Evolutionary conservation across 139 green algal species (phyloP).

Genomic region (Micractinium conductrix): DNA sequence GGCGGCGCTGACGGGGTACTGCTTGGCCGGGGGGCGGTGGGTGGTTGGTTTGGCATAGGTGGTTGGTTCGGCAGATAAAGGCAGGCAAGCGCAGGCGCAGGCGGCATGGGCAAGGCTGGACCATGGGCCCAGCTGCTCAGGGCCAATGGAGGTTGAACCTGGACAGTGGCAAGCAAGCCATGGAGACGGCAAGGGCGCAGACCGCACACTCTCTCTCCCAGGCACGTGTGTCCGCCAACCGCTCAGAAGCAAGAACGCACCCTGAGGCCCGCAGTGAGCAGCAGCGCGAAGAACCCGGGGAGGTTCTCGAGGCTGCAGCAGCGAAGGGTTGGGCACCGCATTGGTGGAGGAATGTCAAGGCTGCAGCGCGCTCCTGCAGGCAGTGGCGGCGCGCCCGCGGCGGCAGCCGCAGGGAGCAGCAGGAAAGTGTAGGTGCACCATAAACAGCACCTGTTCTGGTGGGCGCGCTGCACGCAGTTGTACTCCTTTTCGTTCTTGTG

Average conservation of each 20-base stretch:
- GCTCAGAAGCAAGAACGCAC: neutral
- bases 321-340: neutral
- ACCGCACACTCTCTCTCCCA: neutral
- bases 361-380: too few species aligned
- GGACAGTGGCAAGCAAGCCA: too few species aligned
- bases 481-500: slow-evolving; percentile 46
- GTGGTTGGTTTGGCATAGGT: neutral
- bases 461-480: slow-evolving; percentile 57
- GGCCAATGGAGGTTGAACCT: neutral
- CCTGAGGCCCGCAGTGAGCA: slow-evolving; percentile 16
- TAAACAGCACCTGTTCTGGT: neutral
- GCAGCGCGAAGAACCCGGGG: slow-evolving; percentile 24
- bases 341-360: too few species aligned
- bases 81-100: neutral
- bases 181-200: neutral
- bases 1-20: slow-evolving; percentile 18
- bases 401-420: too few species aligned
- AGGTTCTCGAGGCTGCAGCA: slow-evolving; percentile 71
- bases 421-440: neutral
- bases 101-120: neutral
- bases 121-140: neutral
- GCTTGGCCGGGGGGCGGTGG: too few species aligned
- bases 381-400: too few species aligned
- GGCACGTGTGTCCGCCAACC: neutral
- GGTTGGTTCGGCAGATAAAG: neutral